These are phyloP conservation scores for Amanita thiersii DNA, from an alignment of 768 basidiomycete species.

Conservation along the genomic window DNA sequence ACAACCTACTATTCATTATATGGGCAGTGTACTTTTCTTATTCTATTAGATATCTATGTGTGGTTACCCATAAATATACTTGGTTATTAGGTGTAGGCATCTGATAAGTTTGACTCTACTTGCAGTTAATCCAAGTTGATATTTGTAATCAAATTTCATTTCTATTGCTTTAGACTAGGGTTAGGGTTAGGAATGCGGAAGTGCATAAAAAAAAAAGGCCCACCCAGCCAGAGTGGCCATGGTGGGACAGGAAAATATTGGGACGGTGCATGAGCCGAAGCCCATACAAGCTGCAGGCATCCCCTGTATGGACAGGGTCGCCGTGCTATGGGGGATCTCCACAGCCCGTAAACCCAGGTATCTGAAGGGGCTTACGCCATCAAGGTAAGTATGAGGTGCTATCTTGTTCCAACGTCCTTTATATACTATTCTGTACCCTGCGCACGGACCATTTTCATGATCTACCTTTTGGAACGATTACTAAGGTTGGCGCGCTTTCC, in stretches of 20 bases:
- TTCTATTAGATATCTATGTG: too few relatives aligned
- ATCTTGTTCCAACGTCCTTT: background rate
- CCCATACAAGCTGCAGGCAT: slow-evolving; percentile 40
- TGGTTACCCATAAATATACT: too few relatives aligned
- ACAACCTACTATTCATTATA: too few relatives aligned
- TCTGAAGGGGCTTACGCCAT: slow-evolving; percentile 25
- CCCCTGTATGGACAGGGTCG: slow-evolving; percentile 44
- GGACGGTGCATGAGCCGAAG: slow-evolving; percentile 58
- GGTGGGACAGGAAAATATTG: slow-evolving; percentile 51
- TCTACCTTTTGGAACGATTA: background rate
- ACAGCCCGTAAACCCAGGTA: slow-evolving; percentile 27
- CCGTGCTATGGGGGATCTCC: slow-evolving; percentile 41
- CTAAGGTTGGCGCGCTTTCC: background rate
- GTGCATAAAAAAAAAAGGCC: slow-evolving; percentile 25
- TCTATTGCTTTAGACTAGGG: slow-evolving; percentile 19
- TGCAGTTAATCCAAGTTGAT: too few relatives aligned
- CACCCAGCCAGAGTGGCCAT: slow-evolving; percentile 34
- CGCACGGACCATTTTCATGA: slow-evolving; percentile 8
- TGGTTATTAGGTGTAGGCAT: too few relatives aligned
- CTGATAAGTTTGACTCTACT: too few relatives aligned
- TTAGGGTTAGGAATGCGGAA: slow-evolving; percentile 24
- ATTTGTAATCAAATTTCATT: background rate
- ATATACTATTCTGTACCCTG: background rate
- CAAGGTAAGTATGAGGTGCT: slow-evolving; percentile 37
- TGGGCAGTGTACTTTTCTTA: too few relatives aligned